Evolutionary conservation across 768 basidiomycete genomes (phyloP), one percentile per base, ranked within the genome.

Genomic region (Tulasnella sp.): DNA sequence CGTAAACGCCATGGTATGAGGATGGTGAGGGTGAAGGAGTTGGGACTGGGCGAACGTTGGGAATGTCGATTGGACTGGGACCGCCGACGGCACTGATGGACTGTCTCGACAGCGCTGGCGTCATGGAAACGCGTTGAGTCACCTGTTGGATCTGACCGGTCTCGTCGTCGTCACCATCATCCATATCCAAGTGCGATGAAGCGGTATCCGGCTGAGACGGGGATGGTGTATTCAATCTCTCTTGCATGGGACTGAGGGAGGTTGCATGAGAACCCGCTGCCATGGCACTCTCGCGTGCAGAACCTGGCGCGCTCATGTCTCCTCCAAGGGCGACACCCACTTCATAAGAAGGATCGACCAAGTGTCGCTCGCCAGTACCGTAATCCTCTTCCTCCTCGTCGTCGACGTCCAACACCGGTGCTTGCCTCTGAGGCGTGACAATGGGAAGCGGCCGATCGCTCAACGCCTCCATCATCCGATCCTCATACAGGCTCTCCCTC

Each of bases 1-100:
- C 79, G 41, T 78, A 78, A 14, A 73, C 69, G 7, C 79, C 79
- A 48, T 42, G 12, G 54, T 80, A 80, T 4, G 79, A 73, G 3
- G 72, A 73, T 2, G 79, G 79, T 8, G 73, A 37, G 37, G 79
- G 79, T 16, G 79, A 80, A 24, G 79, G 79, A 41, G 79, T 75
- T 42, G 54, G 46, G 22, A 54, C 54, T 4, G 77, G 58, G 14
- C 77, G 77, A 14, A 58, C 41, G 16, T 75, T 75, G 34, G 74
- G 46, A 14, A 75, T 42, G 18, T 75, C 74, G 74, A 75, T 75
- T 2, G 74, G 74, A 69, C 64, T 69, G 3, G 64, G 64, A 14
- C 64, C 64, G 1, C 74, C 74, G 7, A 75, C 40, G 16, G 74
- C 40, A 4, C 46, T 28, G 41, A 42, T 48, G 16, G 74, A 75